Conservation (phyloP, 345 rosid species). For the Brassica carinata region DNA sequence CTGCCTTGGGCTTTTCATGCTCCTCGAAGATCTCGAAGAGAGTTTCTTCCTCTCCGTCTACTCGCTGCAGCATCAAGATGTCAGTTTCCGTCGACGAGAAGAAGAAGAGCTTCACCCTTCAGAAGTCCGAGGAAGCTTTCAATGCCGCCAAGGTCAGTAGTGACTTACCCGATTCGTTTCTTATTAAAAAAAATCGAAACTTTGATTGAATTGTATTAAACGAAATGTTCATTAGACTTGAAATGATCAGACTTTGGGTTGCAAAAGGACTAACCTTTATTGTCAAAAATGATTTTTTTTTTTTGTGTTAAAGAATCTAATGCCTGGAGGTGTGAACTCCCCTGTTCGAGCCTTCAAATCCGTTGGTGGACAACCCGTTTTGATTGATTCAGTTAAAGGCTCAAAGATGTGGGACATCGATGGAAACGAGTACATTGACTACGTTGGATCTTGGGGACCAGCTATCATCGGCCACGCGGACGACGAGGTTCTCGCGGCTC, state of each 20-base stretch:
- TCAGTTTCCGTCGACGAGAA: conserved; percentile 65
- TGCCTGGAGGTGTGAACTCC: conserved; percentile 98
- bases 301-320: conserved; percentile 57
- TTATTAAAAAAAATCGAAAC: background rate
- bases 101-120: conserved; percentile 62
- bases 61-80: conserved; percentile 54
- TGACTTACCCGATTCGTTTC: background rate
- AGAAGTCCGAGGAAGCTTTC: conserved; percentile 92
- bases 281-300: background rate
- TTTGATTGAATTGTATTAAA: background rate
- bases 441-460: conserved; percentile 98
- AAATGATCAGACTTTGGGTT: background rate
- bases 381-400: conserved; percentile 91
- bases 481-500: conserved; percentile 86
- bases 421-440: conserved; percentile 94
- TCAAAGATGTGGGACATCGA: conserved; percentile 93
- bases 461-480: conserved; percentile 98
- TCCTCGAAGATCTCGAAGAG: conserved; percentile 42
- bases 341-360: conserved; percentile 98
- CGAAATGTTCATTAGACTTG: background rate
- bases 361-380: conserved; percentile 91
- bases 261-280: background rate
- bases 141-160: conserved; percentile 64
- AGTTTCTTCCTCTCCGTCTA: conserved; percentile 39
- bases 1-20: conserved; percentile 51